Evolutionary conservation across 352 stramenopile species (phyloP).

Genomic region (Phytophthora cactorum): DNA sequence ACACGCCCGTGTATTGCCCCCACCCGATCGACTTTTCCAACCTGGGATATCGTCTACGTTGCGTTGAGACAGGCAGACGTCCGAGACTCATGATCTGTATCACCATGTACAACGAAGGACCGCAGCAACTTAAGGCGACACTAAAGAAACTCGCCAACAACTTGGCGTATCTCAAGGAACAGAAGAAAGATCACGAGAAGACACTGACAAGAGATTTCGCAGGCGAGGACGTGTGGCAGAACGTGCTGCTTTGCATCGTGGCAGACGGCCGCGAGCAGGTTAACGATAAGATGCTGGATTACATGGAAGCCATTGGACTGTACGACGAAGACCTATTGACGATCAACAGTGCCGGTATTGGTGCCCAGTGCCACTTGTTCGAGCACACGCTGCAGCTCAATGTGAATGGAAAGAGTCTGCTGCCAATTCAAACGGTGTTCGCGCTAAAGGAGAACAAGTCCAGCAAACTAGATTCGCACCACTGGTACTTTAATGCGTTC

Average conservation of each 20-base stretch:
- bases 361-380: constrained; percentile 84
- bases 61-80: constrained; percentile 73
- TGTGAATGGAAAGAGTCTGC: constrained; percentile 69
- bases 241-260: constrained; percentile 83
- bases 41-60: constrained; percentile 76
- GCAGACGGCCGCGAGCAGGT: constrained; percentile 80
- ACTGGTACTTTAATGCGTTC: constrained; percentile 88
- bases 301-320: constrained; percentile 70
- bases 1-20: constrained; percentile 81
- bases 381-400: constrained; percentile 84
- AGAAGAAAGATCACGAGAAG: constrained; percentile 42
- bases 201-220: constrained; percentile 49
- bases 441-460: constrained; percentile 84
- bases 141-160: constrained; percentile 88
- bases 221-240: constrained; percentile 81
- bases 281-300: constrained; percentile 84
- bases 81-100: constrained; percentile 87
- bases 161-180: constrained; percentile 70
- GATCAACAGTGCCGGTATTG: constrained; percentile 86
- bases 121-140: constrained; percentile 70
- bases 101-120: constrained; percentile 87
- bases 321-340: constrained; percentile 89
- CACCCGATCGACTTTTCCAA: constrained; percentile 80
- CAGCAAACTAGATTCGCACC: constrained; percentile 86
- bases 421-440: constrained; percentile 83